phyloP scores from a whole-genome alignment of 2,329 filamentous ascomycete species.

The Apiospora rasikravindrae region DNA sequence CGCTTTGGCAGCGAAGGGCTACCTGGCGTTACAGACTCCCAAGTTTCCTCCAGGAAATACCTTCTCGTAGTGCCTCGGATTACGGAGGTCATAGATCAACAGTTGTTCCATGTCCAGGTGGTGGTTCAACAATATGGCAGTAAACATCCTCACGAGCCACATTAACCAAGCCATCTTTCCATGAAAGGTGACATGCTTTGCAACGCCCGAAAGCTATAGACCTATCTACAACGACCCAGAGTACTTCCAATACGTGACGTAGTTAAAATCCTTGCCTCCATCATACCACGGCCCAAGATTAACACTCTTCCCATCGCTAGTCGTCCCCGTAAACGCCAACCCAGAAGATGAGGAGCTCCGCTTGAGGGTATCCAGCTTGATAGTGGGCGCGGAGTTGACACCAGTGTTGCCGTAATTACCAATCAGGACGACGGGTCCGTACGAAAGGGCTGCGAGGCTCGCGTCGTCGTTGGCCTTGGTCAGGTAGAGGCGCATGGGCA shows the following conservation, averaged over 20 bases:
- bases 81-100: no score
- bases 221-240: conserved; percentile 24
- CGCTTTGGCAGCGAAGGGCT: no score
- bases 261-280: conserved; percentile 47
- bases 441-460: conserved; percentile 50
- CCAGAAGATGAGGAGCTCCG: conserved; percentile 26
- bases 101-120: no score
- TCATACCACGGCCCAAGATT: conserved; percentile 47
- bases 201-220: neutral
- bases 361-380: conserved; percentile 38
- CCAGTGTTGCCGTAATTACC: conserved; percentile 49
- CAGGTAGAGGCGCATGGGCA: conserved; percentile 51
- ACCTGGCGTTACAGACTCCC: no score
- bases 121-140: no score
- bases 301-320: conserved; percentile 35
- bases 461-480: conserved; percentile 54
- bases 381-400: conserved; percentile 34
- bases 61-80: no score
- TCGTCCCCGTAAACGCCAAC: conserved; percentile 42
- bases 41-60: no score
- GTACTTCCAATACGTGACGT: conserved; percentile 48
- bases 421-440: conserved; percentile 50
- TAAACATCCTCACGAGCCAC: no score
- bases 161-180: no score
- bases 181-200: no score